Base-by-base conservation (phyloP, 164 flowering plant genomes). In the Annona cherimola region DNA sequence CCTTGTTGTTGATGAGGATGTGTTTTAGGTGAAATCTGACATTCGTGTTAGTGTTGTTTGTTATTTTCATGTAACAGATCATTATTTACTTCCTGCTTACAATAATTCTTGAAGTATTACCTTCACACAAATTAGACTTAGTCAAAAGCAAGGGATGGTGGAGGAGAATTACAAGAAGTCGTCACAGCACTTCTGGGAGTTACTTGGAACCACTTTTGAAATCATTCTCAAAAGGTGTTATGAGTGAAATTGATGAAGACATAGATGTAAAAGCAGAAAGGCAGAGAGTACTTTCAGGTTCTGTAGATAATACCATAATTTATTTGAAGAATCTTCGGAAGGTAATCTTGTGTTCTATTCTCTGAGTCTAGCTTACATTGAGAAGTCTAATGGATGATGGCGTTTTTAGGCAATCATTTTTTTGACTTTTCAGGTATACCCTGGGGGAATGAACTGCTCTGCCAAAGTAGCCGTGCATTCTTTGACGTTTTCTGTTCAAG, bases 401-500 rank as follows among this genome's bases (percentile, higher is more conserved):
- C 11, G 12, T 41, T 69, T 55, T 8, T 61, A 18, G 19, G n/a
- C 42, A 42, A 12, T 18, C 61, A 20, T 16, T 68, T 12, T 67
- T 61, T 70, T 50, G 61, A 64, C 66, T 79, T 26, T 83, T 79
- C 80, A 94, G 99, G 96, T 91, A 42, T 95, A 89, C 82, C 87
- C 92, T 57, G 94, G 93, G 64, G 84, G 82, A 67, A 84, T 73
- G 76, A 77, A 73, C 63, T 81, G 66, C 26, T 74, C 79, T 70
- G 41, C 77, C 70, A 95, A 95, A 83, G 82, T 90, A 78, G 99
- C 99, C 65, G 99, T 95, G 68, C 81, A 90, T 74, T 89, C 97
- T 55, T 84, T 95, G 74, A 84, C 93, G 75, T 95, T 95, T 73
- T 79, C 98, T 67, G 98, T 95, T 75, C 92, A 87, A 76, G 92